Evolutionary conservation across 306 rosid species (phyloP).

Genomic region (Fragaria nilgerrensis): DNA sequence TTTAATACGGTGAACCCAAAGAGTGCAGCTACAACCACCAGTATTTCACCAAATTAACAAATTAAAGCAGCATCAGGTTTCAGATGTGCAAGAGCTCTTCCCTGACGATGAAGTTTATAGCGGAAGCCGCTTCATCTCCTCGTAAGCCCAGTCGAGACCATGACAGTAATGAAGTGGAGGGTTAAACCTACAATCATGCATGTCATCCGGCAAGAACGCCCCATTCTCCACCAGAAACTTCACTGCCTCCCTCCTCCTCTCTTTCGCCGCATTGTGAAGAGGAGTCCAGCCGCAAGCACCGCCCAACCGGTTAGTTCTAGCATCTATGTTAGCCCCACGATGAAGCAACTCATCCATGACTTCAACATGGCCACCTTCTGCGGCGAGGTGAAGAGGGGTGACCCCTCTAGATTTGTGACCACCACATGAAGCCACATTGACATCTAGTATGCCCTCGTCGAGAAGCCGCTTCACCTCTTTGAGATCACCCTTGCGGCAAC

Average conservation of each 20-base stretch:
- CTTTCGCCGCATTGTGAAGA: slow-evolving; percentile 89
- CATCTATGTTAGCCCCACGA: slow-evolving; percentile 92
- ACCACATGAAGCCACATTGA: slow-evolving; percentile 78
- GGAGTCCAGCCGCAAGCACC: slow-evolving; percentile 99
- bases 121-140: slow-evolving; percentile 79
- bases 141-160: slow-evolving; percentile 98
- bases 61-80: slow-evolving; percentile 31
- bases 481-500: slow-evolving; percentile 70
- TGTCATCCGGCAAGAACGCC: slow-evolving; percentile 87
- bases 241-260: slow-evolving; percentile 80
- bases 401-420: slow-evolving; percentile 77
- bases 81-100: slow-evolving; percentile 67
- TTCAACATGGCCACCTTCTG: slow-evolving; percentile 87
- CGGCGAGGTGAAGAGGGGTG: slow-evolving; percentile 97
- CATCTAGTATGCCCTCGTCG: slow-evolving; percentile 70
- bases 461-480: slow-evolving; percentile 75
- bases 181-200: slow-evolving; percentile 78
- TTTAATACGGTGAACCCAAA: too few species aligned
- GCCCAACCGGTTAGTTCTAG: slow-evolving; percentile 49
- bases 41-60: neutral
- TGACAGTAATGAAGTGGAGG: slow-evolving; percentile 93
- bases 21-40: neutral
- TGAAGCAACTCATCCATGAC: slow-evolving; percentile 92
- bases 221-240: slow-evolving; percentile 85
- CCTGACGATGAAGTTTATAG: slow-evolving; percentile 41